Percentiles rank a stretch among this genome's conserved stretches.
phyloP scores from a whole-genome alignment of 1,139 yeast species.

The Pneumocystis canis region DNA sequence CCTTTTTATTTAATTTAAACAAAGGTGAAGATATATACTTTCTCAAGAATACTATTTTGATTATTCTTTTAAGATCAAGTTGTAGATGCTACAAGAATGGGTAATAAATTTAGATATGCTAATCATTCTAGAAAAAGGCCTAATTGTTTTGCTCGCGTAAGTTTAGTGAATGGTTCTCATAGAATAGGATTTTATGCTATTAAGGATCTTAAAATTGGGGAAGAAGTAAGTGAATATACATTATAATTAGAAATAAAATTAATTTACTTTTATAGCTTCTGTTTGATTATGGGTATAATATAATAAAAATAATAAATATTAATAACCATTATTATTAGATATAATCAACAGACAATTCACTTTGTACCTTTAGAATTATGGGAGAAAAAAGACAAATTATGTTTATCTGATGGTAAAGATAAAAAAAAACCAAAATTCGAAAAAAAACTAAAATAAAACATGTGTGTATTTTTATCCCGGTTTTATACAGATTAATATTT shows the following conservation, averaged over 20 bases:
- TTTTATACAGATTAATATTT: not conserved
- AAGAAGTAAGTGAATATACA: not conserved
- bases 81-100: conserved; percentile 2
- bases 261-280: not conserved
- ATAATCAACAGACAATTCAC: not conserved
- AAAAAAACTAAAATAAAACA: not conserved
- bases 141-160: conserved; percentile 1
- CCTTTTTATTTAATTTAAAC: conserved; percentile 14
- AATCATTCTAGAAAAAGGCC: conserved; percentile 1
- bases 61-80: conserved; percentile 1
- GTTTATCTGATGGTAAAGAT: not conserved
- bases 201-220: not conserved
- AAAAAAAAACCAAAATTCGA: not conserved
- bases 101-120: conserved; percentile 1
- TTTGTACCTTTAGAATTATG: not conserved
- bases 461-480: not conserved
- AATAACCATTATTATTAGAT: not conserved
- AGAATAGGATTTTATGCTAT: conserved; percentile 1
- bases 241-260: not conserved
- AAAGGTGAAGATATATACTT: conserved; percentile 6
- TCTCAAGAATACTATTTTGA: not conserved
- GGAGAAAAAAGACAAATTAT: not conserved
- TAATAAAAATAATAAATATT: not conserved
- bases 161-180: not conserved
- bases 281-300: not conserved